Conservation (phyloP, 257 asterid species). For the Capsicum chinense region DNA sequence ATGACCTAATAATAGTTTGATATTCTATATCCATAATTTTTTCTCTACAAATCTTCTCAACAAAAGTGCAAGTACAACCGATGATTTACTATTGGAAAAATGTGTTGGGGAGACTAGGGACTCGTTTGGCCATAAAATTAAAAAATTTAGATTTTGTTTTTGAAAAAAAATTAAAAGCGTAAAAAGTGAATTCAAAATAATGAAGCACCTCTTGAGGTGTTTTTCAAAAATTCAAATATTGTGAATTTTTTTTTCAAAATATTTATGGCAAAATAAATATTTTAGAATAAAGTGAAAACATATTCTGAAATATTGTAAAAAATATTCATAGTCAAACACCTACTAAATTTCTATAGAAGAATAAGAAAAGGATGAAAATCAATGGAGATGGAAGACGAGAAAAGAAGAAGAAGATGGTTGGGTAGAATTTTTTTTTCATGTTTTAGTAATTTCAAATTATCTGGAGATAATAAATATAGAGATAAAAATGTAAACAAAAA, state of each 20-base stretch:
- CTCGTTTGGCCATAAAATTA: no score
- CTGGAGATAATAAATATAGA: not conserved
- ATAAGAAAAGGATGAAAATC: no score
- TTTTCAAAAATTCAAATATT: no score
- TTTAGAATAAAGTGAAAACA: no score
- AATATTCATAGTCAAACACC: no score
- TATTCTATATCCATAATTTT: no score
- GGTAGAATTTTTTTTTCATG: not conserved
- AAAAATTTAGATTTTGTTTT: no score
- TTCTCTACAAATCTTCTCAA: not conserved
- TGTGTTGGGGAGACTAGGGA: not conserved
- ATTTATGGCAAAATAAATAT: no score
- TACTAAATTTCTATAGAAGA: no score
- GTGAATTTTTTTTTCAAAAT: no score
- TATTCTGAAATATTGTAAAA: no score
- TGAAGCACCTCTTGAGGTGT: no score
- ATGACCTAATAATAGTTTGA: not conserved
- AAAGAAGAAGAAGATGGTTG: not conserved
- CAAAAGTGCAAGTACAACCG: not conserved
- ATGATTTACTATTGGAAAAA: not conserved
- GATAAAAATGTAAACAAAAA: not conserved
- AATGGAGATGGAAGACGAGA: not conserved
- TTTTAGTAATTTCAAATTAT: not conserved
- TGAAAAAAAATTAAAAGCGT: not conserved
- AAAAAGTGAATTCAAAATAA: not conserved